A percentile compares a stretch with the other conserved stretches of the same genome.
Evolutionary conservation across 352 stramenopile genomes (phyloP).

Genomic region (Phytophthora sojae): DNA sequence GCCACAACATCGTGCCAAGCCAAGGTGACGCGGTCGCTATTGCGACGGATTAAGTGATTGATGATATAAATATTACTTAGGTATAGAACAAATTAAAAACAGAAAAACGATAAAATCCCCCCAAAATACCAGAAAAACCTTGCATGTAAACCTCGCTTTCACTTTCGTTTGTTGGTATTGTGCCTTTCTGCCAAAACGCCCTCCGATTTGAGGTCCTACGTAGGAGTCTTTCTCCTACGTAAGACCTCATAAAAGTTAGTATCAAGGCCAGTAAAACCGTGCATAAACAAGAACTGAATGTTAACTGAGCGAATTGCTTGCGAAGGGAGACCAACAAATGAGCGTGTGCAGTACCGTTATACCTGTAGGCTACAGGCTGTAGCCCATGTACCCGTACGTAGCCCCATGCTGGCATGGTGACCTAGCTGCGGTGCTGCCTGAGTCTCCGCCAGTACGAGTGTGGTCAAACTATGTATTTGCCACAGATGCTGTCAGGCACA

Average conservation of each 20-base stretch:
- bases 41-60: neutral
- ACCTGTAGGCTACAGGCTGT: too few species aligned
- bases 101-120: neutral
- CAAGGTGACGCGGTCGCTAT: too few species aligned
- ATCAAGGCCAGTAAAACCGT: neutral
- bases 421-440: too few species aligned
- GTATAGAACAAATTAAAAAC: neutral
- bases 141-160: neutral
- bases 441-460: neutral
- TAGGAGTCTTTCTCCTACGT: neutral
- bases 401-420: too few species aligned
- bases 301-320: too few species aligned
- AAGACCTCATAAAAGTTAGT: neutral
- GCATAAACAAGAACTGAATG: neutral
- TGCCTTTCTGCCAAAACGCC: neutral
- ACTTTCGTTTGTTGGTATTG: neutral
- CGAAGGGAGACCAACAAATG: neutral
- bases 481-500: neutral
- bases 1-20: neutral
- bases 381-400: too few species aligned
- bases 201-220: neutral
- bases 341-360: neutral
- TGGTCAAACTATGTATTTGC: neutral
- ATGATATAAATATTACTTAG: too few species aligned
- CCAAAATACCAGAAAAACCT: neutral